Evolutionary conservation across 805 yeast genomes (phyloP), one percentile per base, ranked within the genome.

Genomic region (Wickerhamia fluorescens): DNA sequence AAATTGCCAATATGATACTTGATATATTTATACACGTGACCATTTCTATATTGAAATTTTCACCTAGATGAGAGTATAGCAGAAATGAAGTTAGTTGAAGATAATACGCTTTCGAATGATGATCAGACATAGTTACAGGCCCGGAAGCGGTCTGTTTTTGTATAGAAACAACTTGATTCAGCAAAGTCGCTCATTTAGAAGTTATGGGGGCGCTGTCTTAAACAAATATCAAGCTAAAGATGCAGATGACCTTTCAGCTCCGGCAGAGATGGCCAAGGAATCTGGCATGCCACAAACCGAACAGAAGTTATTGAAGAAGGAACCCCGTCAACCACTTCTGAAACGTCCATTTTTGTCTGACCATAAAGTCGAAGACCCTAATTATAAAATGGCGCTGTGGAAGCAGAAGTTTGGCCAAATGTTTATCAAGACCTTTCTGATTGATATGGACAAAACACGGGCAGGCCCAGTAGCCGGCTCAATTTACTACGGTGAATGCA

Each of bases 401-500:
- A 47, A 53, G 18, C 66, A 61, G 38, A 39, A 66, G 0, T 47
- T 83, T 20, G 92, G 89, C 41, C 87, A 83, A 50, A 47, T 69
- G 22, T 65, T 79, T 14, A 70, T 82, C 31, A 62, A 69, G 19
- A 24, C 68, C 7, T 78, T 89, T 51, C 67, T 74, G 38, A 61
- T 89, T 34, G 96, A 89, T 55, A 86, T 89, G 94, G 97, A 89
- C 61, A 74, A 74, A 39, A 72, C 88, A 21, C 73, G 97, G 49
- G 82, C 96, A 0, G 97, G 96, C 16, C 87, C 96, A 1, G 78
- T 89, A 40, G 95, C 95, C 4, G 97, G 96, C 6, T 80, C 88
- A 3, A 68, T 71, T 33, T 92, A 88, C 57, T 82, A 84, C 48
- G 86, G 82, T 28, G 77, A 82, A 55, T 87, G 96, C 60, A 86